Conservation (phyloP, 1,284 basidiomycete genomes). For the Coniferiporia sulphurascens region DNA sequence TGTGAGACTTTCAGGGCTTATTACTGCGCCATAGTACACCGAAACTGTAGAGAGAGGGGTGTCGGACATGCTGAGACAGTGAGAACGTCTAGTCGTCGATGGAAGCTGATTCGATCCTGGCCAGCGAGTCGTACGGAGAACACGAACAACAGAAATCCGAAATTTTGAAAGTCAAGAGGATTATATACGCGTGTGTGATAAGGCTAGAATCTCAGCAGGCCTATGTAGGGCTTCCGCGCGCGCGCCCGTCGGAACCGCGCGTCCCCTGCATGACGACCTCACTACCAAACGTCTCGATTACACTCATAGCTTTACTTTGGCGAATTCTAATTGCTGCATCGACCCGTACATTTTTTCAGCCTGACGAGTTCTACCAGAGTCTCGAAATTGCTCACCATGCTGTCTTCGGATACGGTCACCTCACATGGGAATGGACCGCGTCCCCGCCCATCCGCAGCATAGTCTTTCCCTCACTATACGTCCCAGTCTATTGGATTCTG, state of each 20-base stretch:
- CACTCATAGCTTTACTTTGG: constrained; percentile 35
- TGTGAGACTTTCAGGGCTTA: constrained; percentile 58
- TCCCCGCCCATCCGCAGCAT: constrained; percentile 66
- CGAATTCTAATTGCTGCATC: constrained; percentile 60
- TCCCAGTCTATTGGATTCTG: constrained; percentile 73
- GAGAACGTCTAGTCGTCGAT: neutral
- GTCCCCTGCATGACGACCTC: neutral
- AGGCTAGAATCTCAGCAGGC: too few species aligned
- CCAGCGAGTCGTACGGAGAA: too few species aligned
- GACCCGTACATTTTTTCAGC: constrained; percentile 91
- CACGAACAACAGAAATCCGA: too few species aligned
- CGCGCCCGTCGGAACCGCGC: too few species aligned
- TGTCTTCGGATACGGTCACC: constrained; percentile 88
- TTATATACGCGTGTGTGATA: too few species aligned
- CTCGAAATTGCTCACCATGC: constrained; percentile 87
- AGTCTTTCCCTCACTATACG: constrained; percentile 72
- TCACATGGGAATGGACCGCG: constrained; percentile 95
- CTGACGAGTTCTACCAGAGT: constrained; percentile 96
- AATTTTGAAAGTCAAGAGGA: too few species aligned
- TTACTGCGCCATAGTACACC: constrained; percentile 63
- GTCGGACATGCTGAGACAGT: constrained; percentile 1
- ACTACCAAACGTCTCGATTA: constrained; percentile 1
- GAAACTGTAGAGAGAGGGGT: constrained; percentile 19
- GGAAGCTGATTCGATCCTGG: too few species aligned
- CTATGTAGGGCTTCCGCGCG: too few species aligned